Base-by-base conservation (phyloP, 2,329 filamentous ascomycete genomes). In the Calonectria multiphialidica region DNA sequence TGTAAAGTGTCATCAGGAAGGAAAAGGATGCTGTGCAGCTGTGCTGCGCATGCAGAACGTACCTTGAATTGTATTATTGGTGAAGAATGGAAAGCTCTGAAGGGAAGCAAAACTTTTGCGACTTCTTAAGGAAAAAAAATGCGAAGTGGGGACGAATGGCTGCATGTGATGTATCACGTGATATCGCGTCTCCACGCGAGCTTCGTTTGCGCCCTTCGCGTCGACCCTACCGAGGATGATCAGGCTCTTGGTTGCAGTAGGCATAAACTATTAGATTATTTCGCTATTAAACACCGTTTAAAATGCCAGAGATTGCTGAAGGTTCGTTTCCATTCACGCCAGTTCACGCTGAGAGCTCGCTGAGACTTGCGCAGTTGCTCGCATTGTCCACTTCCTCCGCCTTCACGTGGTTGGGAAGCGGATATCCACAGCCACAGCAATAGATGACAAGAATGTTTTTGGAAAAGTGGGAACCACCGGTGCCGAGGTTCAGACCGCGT, bases 381-480 rank as follows among this genome's bases (percentile, higher is more conserved):
- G 96, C 50, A 91, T 96, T 76, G 95, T 97, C 62, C 94, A 98
- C 82, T 97, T 93, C 82, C 90, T 99, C 45, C 92, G 91, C 72
- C 92, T 93, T 75, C 91, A 95, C 82, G 89, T 98, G n/a, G 93
- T 97, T 33, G 95, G 95, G 68, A 97, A 95, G 85, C 94, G 89
- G 12, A 92, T 99, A 72, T 86, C 88, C 57, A 90, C 89, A 47
- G 93, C 94, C 67, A 87, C 89, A 28, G 93, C 94, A 15, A 89
- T 93, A 74, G 93, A 98, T 79, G 96, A 99, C 85, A 86, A 87
- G 77, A 96, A 94, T 80, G 90, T 99, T 7, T 99, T 96, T 83
- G 95, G 96, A 77, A 98, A 98, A 84, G 95, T 92, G 23, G 95
- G 96, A 35, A 97, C 94, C 0, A 94, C 90, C 21, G 94, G 93